Conservation (phyloP, 2,329 filamentous ascomycete species). For the Claviceps sp. region DNA sequence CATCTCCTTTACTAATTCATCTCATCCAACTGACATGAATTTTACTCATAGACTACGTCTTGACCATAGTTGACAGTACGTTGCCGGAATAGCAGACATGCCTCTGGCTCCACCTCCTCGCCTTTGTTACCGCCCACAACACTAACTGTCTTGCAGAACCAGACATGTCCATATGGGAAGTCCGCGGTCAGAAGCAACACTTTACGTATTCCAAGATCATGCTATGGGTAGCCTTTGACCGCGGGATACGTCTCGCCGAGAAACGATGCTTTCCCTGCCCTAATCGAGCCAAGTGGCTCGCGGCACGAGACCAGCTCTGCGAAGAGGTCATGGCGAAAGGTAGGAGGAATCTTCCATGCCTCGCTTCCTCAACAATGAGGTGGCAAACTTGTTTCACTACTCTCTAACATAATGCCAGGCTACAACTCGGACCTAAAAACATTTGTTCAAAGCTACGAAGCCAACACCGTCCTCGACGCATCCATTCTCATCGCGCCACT, state of each 20-base stretch:
- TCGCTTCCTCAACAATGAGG: too few relatives aligned
- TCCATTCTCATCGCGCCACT: conserved; percentile 64
- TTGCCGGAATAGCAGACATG: background rate
- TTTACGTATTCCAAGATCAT: conserved; percentile 75
- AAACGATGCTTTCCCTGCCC: conserved; percentile 67
- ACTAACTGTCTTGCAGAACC: conserved; percentile 28
- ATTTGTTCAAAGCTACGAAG: conserved; percentile 68
- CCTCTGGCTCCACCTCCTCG: background rate
- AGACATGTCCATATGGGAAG: conserved; percentile 79
- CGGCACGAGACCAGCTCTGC: conserved; percentile 52
- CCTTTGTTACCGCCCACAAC: background rate
- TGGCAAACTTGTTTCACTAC: background rate
- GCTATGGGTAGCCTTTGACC: conserved; percentile 72
- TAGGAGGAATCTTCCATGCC: conserved; percentile 8
- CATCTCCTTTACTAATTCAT: background rate
- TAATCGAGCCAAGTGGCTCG: conserved; percentile 52
- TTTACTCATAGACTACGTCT: conserved; percentile 44
- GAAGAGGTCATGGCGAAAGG: conserved; percentile 67
- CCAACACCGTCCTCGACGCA: conserved; percentile 55
- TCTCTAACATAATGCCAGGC: background rate
- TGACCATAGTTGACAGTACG: conserved; percentile 48
- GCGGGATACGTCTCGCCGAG: conserved; percentile 58
- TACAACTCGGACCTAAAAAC: conserved; percentile 57
- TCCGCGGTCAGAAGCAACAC: conserved; percentile 60
- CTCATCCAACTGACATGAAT: background rate